A percentile compares a stretch with the other conserved stretches of the same genome.
Conservation (phyloP, 768 basidiomycete species). For the Russula griseocarnosa region DNA sequence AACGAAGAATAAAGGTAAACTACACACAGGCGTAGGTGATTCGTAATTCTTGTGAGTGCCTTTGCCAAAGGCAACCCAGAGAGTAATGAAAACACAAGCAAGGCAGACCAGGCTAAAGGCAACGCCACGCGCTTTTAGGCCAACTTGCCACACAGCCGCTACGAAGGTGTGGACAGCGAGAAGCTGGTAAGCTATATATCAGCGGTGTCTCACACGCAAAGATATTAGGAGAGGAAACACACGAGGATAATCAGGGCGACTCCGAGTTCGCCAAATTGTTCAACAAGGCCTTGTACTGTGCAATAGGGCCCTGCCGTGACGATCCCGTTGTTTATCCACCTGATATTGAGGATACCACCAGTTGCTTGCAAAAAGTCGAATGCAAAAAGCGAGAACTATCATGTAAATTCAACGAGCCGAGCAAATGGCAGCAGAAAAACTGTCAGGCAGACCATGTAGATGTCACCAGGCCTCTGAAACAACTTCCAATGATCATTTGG, state of each 20-base stretch:
- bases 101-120: slow-evolving; percentile 28
- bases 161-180: slow-evolving; percentile 43
- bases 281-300: too few relatives aligned
- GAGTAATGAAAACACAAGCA: slow-evolving; percentile 29
- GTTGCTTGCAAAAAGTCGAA: too few relatives aligned
- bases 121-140: slow-evolving; percentile 31
- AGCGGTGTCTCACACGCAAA: too few relatives aligned
- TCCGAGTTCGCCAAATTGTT: too few relatives aligned
- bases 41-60: slow-evolving; percentile 29
- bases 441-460: slow-evolving; percentile 38
- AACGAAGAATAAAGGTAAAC: neutral
- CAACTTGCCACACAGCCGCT: slow-evolving; percentile 37
- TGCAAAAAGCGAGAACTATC: too few relatives aligned
- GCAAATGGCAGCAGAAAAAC: neutral
- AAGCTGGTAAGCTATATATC: slow-evolving; percentile 27
- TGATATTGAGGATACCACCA: too few relatives aligned
- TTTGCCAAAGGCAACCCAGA: slow-evolving; percentile 39
- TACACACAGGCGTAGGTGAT: slow-evolving; percentile 37
- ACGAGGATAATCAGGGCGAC: too few relatives aligned
- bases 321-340: too few relatives aligned
- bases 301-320: too few relatives aligned
- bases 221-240: too few relatives aligned
- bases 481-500: slow-evolving; percentile 25
- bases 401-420: too few relatives aligned
- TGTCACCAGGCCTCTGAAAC: slow-evolving; percentile 39